Evolutionary conservation across 148 eudicot genomes (phyloP), one percentile per base, ranked within the genome.

Genomic region (Fallopia convolvulus): DNA sequence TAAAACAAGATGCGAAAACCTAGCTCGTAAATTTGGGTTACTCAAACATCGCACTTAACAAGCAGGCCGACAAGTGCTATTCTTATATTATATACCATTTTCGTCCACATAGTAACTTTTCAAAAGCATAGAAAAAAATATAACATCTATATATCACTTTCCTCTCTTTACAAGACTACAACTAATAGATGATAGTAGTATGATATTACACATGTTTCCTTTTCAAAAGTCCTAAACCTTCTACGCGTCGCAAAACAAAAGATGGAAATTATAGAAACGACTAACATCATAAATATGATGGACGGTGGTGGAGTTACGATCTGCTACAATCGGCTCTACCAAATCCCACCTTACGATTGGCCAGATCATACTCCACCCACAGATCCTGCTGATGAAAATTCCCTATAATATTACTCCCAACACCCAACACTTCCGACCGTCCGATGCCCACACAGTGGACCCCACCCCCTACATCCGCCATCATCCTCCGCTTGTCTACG

Each of bases 401-500:
- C 72, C 72, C 72, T 33, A 68, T 68, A 5, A 68, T 68, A 17
- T 68, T 68, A 14, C 44, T 17, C 72, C 46, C 44, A 8, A 68
- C 72, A 1, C 72, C 72, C n/a, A 68, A 46, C 44, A 68, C 15
- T 2, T 68, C 44, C 21, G 72, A 68, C 21, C 72, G 72, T 68
- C 72, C 72, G 72, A 68, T 68, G 46, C 72, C 72, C 0, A 68
- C 11, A 7, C 72, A 68, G 72, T 68, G 72, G 72, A 68, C 44
- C 46, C 72, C 72, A 15, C 46, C 46, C 21, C 72, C 72, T 0
- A 68, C 72, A 5, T 68, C 46, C 3, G 72, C 72, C 72, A 68
- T 3, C 21, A 68, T 32, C 46, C 72, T 68, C 10, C n/a, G 72
- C n/a, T 68, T 39, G 7, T 39, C 72, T 15, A 68, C 46, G 6